Percentiles rank a stretch among this genome's conserved stretches.
Conservation (phyloP, 169 alveolate genomes). For the Cryptosporidium parvum region DNA sequence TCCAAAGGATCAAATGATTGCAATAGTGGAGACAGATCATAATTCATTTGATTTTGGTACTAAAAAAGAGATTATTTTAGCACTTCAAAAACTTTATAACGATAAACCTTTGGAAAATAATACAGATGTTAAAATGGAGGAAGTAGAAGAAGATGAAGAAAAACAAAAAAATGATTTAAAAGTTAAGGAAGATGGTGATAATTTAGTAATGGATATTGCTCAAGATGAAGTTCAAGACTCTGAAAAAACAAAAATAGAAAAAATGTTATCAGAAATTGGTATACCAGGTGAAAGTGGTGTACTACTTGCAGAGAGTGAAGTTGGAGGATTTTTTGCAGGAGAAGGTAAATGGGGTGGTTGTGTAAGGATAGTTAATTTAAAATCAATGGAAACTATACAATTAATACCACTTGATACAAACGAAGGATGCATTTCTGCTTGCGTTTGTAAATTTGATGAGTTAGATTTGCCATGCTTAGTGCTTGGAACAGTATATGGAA, state of each 20-base stretch:
- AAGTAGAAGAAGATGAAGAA: not conserved
- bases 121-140: not conserved
- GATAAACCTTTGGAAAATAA: not conserved
- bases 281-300: conserved; percentile 79
- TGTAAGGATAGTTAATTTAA: conserved; percentile 89
- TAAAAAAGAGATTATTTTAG: conserved; percentile 43
- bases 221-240: not conserved
- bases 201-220: not conserved
- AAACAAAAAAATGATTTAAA: not conserved
- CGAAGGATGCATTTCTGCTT: conserved; percentile 94
- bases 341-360: conserved; percentile 95
- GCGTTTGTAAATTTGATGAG: conserved; percentile 88
- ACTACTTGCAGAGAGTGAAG: conserved; percentile 79
- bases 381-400: conserved; percentile 85
- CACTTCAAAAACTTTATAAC: conserved; percentile 35
- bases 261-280: conserved; percentile 28
- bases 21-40: conserved; percentile 91
- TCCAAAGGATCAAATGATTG: conserved; percentile 84
- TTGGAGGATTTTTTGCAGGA: conserved; percentile 93
- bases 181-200: not conserved
- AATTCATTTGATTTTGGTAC: conserved; percentile 84
- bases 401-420: conserved; percentile 91
- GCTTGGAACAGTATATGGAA: conserved; percentile 93
- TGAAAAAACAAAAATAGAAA: not conserved
- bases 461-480: conserved; percentile 88